Conservation (phyloP, 495 filamentous ascomycete genomes). For the Hypoxylon cercidicola region DNA sequence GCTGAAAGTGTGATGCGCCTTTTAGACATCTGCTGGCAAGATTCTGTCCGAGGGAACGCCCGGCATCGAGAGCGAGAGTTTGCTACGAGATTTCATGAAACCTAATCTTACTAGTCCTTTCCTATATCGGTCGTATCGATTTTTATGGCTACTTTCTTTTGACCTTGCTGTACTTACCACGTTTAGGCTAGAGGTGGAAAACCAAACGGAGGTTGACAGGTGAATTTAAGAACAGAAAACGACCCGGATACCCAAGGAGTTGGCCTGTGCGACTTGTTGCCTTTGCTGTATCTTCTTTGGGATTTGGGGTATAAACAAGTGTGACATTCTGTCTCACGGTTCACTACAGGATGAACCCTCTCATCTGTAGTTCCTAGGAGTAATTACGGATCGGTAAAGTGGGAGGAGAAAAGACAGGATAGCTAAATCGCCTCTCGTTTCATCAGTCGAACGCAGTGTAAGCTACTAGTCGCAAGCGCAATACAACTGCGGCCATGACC, state of each 20-base stretch:
- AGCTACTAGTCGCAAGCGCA: neutral
- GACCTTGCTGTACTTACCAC: too few relatives aligned
- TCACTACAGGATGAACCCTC: conserved; percentile 7
- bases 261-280: neutral
- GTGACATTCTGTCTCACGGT: neutral
- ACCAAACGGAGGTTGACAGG: too few relatives aligned
- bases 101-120: neutral
- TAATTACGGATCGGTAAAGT: conserved; percentile 9
- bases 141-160: too few relatives aligned
- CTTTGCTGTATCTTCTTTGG: conserved; percentile 7
- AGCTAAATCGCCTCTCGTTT: conserved; percentile 15
- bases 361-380: conserved; percentile 1
- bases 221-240: neutral
- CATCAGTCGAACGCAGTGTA: conserved; percentile 34
- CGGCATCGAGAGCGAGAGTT: neutral
- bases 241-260: neutral
- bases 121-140: too few relatives aligned
- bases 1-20: neutral
- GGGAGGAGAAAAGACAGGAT: conserved; percentile 7
- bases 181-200: too few relatives aligned
- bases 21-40: too few relatives aligned
- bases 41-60: too few relatives aligned
- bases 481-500: conserved; percentile 33
- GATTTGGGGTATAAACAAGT: neutral
- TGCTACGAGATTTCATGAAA: neutral